Base-by-base conservation (phyloP, 495 filamentous ascomycete genomes). In the Daldinia vernicosa region DNA sequence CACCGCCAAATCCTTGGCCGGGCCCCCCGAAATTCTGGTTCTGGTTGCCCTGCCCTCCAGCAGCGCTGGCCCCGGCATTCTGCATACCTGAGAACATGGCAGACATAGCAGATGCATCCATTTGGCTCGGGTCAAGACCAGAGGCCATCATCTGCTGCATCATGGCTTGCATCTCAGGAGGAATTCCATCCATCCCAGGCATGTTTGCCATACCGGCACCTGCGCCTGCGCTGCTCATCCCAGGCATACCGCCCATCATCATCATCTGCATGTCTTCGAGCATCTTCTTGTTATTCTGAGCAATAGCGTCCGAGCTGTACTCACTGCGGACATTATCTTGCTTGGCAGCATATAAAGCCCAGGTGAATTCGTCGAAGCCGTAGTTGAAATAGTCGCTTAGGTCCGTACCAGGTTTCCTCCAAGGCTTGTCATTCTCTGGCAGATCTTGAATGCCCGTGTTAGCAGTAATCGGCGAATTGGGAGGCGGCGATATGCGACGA, bases 351-450 rank as follows among this genome's bases (percentile, higher is more conserved):
- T 98, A 99, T 65, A 92, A 88, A 28, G 94, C 92, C 95, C 95
- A 99, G 15, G 96, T 98, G 78, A 98, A 99, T 79, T 99, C 95
- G 81, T 99, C 95, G 69, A 99, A 99, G 37, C 96, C 96, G 82
- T 98, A 99, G 82, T 99, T 99, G 86, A 99, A 99, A 79, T 95
- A 99, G 79, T 99, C 95, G 27, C 91, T 93, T 45, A 97, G 86
- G 78, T 98, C 95, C 50, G 95, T 91, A n/a, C 95, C 95, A 8
- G 95, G 95, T 65, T 93, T 90, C 28, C 95, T 89, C 95, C 95
- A 99, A 33, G 95, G 95, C 80, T 97, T 98, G 72, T 93, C 91
- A 71, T 92, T 89, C 43, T 91, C 89, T 7, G 90, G 86, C 37
- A 97, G 89, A 79, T 97, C 93, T 84, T 37, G 73, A 32, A 15